Evolutionary conservation across 441 rosid species (phyloP).

Genomic region (Brassica balearica): DNA sequence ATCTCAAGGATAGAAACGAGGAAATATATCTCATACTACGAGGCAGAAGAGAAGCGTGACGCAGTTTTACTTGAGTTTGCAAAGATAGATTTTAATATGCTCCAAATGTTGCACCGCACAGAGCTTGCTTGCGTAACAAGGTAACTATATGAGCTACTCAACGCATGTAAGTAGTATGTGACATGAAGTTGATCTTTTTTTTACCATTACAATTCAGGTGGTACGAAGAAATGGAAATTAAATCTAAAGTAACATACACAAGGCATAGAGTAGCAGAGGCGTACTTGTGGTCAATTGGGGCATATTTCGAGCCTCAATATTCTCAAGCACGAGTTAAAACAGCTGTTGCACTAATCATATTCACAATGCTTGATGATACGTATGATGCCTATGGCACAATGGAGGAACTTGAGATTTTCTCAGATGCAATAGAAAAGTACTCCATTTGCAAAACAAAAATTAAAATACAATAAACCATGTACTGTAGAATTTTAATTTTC

Average conservation of each 20-base stretch:
- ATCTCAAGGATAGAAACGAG: conserved; percentile 50
- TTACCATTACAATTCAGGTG: conserved; percentile 45
- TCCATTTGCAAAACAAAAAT: not conserved
- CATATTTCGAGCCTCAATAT: conserved; percentile 51
- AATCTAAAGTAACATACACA: conserved; percentile 20
- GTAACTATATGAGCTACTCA: conserved; percentile 1
- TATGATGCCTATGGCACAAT: conserved; percentile 55
- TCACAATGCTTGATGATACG: conserved; percentile 55
- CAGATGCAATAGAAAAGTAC: conserved; percentile 38
- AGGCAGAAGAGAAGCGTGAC: conserved; percentile 26
- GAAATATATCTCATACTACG: conserved; percentile 37
- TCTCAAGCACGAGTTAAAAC: conserved; percentile 36
- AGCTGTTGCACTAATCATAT: conserved; percentile 43
- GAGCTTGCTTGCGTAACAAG: conserved; percentile 40
- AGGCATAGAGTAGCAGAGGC: conserved; percentile 47
- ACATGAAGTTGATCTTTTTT: conserved; percentile 6
- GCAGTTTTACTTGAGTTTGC: conserved; percentile 38
- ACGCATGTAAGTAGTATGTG: not conserved
- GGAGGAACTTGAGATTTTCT: conserved; percentile 49
- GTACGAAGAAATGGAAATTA: conserved; percentile 48
- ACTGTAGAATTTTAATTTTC: not conserved
- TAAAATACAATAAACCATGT: too few species aligned
- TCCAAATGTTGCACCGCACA: conserved; percentile 43
- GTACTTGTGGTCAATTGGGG: conserved; percentile 56
- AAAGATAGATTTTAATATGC: conserved; percentile 49